Evolutionary conservation across 176 grass and related monocot species (phyloP), one percentile per base, ranked within the genome.

Genomic region (Carex pumila): DNA sequence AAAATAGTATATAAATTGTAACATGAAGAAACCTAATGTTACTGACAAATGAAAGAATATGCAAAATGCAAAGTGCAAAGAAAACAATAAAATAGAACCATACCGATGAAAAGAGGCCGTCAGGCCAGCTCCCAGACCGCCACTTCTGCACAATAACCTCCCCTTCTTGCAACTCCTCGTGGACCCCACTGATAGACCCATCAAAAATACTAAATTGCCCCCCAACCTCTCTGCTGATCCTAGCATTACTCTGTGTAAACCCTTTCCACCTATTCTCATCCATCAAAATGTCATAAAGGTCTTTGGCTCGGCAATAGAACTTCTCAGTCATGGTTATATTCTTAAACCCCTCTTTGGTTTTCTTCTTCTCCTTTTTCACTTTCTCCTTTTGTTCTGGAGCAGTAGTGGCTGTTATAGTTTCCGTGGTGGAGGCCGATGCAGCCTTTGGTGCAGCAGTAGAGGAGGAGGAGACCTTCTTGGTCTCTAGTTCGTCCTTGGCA

Each of bases 251-350:
- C 87, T 99, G 93, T 6, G 96, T 95, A 85, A 99, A 99, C 2
- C 96, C 96, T 84, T 88, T 99, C 96, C 96, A 99, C 41, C 96
- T 83, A 85, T 95, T 99, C 87, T 95, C 96, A 75, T 99, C 96
- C 91, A 99, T 92, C 83, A 99, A 59, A 82, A 99, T 95, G 83
- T 99, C 96, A 60, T 99, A 99, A 11, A 99, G 65, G 79, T 95
- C 89, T 47, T 87, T 94, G 0, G 96, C 80, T 18, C 93, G 91
- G 79, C 93, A 99, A 65, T 94, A 91, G 67, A 99, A 99, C 61
- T 92, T 95, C 91, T 99, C 96, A 0, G 89, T 95, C 82, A 99
- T 60, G 63, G 88, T 85, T 63, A 99, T 95, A 19, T 80, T 94
- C 84, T 95, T 95, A 85, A 99, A 99, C 9, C 96, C 96, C 45